phyloP scores from a whole-genome alignment of 2,329 filamentous ascomycete species.

The Raffaelea arxii region DNA sequence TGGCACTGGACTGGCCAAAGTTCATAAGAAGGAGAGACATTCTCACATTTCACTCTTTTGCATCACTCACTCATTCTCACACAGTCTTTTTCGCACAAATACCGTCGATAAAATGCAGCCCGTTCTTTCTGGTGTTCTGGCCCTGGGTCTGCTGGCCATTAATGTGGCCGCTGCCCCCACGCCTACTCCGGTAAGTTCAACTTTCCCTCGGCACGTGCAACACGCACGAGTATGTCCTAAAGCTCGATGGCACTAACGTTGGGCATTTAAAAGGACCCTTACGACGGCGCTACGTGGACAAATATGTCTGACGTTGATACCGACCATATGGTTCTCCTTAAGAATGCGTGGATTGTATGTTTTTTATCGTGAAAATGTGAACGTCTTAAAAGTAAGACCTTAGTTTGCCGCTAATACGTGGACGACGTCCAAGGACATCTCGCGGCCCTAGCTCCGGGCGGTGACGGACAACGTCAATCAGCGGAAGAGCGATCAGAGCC shows the following conservation, averaged over 20 bases:
- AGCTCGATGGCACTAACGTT: constrained; percentile 61
- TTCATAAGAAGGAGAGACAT: too few relatives aligned
- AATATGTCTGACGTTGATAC: constrained; percentile 66
- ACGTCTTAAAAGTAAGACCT: constrained; percentile 54
- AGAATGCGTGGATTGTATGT: constrained; percentile 78
- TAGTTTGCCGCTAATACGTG: too few relatives aligned
- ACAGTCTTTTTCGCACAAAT: too few relatives aligned
- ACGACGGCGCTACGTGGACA: constrained; percentile 64
- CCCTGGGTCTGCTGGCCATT: background rate
- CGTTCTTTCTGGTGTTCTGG: background rate
- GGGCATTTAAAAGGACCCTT: constrained; percentile 63
- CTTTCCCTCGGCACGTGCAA: constrained; percentile 61
- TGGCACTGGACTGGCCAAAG: too few relatives aligned
- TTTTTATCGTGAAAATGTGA: constrained; percentile 64
- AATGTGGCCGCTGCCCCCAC: background rate
- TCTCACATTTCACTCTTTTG: too few relatives aligned
- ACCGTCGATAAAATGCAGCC: background rate
- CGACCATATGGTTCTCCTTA: constrained; percentile 73
- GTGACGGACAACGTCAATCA: constrained; percentile 72
- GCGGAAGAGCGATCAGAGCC: constrained; percentile 61
- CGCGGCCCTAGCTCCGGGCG: constrained; percentile 65
- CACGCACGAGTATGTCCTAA: constrained; percentile 61
- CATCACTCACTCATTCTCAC: too few relatives aligned
- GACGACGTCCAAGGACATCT: constrained; percentile 73
- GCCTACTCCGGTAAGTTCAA: background rate